phyloP scores from a whole-genome alignment of 129 eudicot species.

The Tagetes patula region DNA sequence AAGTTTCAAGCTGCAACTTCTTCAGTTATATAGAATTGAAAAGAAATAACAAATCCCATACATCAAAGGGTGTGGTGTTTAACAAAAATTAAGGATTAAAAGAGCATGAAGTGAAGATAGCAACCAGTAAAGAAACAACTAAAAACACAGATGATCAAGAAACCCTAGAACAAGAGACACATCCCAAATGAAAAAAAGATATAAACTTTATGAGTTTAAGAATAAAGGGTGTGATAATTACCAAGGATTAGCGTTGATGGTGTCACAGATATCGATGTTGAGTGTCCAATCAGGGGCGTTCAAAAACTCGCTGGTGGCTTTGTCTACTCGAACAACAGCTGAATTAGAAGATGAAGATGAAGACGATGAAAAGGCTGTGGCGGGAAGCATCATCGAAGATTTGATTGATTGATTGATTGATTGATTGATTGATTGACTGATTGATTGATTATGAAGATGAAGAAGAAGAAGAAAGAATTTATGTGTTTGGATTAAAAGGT shows the following conservation, averaged over 20 bases:
- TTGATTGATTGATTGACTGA: background rate
- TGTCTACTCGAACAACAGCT: constrained; percentile 73
- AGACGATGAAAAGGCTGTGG: constrained; percentile 45
- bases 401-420: background rate
- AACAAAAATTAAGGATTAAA: background rate
- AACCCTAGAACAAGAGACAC: constrained; percentile 30
- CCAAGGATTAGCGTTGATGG: constrained; percentile 69
- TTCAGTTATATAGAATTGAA: background rate
- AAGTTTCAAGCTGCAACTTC: background rate
- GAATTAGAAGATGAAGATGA: constrained; percentile 57
- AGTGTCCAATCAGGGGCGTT: constrained; percentile 93
- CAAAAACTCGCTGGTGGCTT: constrained; percentile 90
- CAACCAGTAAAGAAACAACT: constrained; percentile 2
- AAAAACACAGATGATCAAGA: constrained; percentile 7
- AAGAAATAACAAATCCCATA: constrained; percentile 14
- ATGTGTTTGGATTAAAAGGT: background rate
- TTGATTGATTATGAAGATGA: background rate
- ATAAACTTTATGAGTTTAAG: background rate
- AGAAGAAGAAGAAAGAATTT: background rate
- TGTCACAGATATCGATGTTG: constrained; percentile 80
- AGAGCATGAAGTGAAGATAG: constrained; percentile 14
- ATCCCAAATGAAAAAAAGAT: constrained; percentile 22
- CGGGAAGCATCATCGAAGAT: constrained; percentile 53
- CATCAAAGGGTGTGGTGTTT: constrained; percentile 15
- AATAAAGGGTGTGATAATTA: constrained; percentile 17